A percentile compares a stretch with the other conserved stretches of the same genome.
These are phyloP conservation scores for Lentinula aciculospora DNA, from an alignment of 768 basidiomycete species.

Conservation along the genomic window DNA sequence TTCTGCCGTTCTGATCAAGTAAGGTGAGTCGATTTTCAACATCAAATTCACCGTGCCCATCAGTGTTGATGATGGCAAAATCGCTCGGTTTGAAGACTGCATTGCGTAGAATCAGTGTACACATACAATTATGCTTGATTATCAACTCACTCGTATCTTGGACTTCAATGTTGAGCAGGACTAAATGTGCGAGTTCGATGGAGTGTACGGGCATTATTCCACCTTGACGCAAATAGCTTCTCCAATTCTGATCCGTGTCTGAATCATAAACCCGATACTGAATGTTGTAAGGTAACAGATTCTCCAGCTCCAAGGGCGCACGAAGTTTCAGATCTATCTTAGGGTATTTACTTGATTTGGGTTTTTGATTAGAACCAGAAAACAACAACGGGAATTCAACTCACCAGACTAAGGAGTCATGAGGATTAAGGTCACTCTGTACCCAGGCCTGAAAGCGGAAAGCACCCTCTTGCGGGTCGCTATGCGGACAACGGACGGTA, in stretches of 20 bases:
- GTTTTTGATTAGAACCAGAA: neutral
- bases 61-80: slow-evolving; percentile 95
- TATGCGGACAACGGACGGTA: slow-evolving; percentile 81
- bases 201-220: slow-evolving; percentile 96
- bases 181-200: slow-evolving; percentile 84
- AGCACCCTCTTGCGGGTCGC: slow-evolving; percentile 74
- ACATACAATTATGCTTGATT: neutral
- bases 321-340: slow-evolving; percentile 81
- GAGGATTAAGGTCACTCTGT: slow-evolving; percentile 48
- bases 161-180: slow-evolving; percentile 83
- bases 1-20: slow-evolving; percentile 67
- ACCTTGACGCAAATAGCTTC: slow-evolving; percentile 87
- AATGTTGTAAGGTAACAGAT: slow-evolving; percentile 88
- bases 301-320: slow-evolving; percentile 94
- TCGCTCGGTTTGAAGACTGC: slow-evolving; percentile 90
- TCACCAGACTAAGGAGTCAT: slow-evolving; percentile 48
- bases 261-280: slow-evolving; percentile 98
- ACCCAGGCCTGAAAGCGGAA: slow-evolving; percentile 95
- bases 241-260: slow-evolving; percentile 90
- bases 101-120: neutral
- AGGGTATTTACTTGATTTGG: slow-evolving; percentile 63
- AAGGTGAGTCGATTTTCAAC: slow-evolving; percentile 69
- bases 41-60: slow-evolving; percentile 85
- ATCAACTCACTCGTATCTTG: slow-evolving; percentile 75
- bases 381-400: neutral